phyloP scores from a whole-genome alignment of 176 grass and related monocot genomes.

The Microstegium vimineum region DNA sequence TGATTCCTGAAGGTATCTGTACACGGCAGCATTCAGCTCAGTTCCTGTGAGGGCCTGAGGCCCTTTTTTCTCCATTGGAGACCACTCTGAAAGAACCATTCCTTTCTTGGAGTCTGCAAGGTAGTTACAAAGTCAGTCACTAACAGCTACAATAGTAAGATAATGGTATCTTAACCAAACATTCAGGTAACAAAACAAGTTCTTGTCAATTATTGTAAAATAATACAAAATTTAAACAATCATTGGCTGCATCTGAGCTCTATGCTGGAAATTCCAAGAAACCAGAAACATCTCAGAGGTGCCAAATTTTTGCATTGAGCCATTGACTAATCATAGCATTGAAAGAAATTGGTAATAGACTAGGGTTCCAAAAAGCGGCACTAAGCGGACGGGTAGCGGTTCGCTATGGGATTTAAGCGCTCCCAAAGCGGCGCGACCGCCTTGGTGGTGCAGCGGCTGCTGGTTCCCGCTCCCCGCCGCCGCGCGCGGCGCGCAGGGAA shows the following conservation, averaged over 20 bases:
- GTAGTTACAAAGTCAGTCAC: neutral
- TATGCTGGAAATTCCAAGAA: neutral
- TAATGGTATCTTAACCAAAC: neutral
- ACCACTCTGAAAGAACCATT: neutral
- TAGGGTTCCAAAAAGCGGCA: too few relatives aligned
- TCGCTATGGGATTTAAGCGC: too few relatives aligned
- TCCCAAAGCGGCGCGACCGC: too few relatives aligned
- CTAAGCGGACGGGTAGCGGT: too few relatives aligned
- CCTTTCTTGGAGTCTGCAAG: neutral
- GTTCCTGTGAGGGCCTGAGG: slow-evolving; percentile 23
- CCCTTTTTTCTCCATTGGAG: slow-evolving; percentile 5
- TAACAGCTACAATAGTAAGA: neutral
- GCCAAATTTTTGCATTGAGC: neutral
- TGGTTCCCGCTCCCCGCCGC: too few relatives aligned
- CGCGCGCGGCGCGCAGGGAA: too few relatives aligned
- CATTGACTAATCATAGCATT: neutral
- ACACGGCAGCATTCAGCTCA: slow-evolving; percentile 45
- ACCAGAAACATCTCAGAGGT: neutral
- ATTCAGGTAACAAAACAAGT: neutral
- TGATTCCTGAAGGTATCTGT: slow-evolving; percentile 47
- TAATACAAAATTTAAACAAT: neutral
- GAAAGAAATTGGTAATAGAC: neutral
- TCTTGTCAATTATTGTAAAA: neutral
- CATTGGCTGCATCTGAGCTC: neutral
- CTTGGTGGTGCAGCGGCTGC: too few relatives aligned